Base-by-base conservation (phyloP, 2,329 filamentous ascomycete species). In the Helotiales sp. region DNA sequence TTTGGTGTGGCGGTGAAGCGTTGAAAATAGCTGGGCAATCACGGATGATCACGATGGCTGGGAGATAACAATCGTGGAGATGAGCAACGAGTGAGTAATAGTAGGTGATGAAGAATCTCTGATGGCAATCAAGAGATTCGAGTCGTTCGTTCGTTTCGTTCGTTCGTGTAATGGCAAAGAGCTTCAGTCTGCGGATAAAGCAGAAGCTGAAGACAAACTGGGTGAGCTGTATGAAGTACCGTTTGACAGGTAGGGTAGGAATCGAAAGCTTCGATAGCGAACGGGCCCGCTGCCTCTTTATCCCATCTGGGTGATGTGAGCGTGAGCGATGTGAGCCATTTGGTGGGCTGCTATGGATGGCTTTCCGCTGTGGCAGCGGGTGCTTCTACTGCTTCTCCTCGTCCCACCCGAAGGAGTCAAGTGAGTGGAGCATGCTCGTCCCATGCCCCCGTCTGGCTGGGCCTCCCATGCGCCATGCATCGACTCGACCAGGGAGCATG, bases 361-460 rank as follows among this genome's bases (percentile, higher is more conserved):
- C 49, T 52, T 43, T 52, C 49, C 49, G 49, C 49, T 60, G 32
- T 67, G 65, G 61, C 65, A 61, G 61, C 65, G 61, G 65, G 26
- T 58, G 43, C 24, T 26, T 26, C 40, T 30, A 22, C 40, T 49
- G 26, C 26, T 45, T 37, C 22, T 20, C 50, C 17, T 61, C 43
- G 68, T 69, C 64, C 66, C 64, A 69, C 69, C 64, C 69, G 66
- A 70, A 64, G 30, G 22, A 59, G 61, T 57, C 60, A 66, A 58
- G 55, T 58, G 55, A 58, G 37, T 57, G 55, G 92, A 96, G 43
- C 92, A 43, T 37, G 8, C 30, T 52, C 20, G 43, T 40, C 55
- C 45, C 63, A 65, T 60, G 65, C 50, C 65, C 34, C 40, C 55
- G 34, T 59, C 55, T 64, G 61, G 61, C 61, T 59, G 32, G 55